These are phyloP conservation scores for Lagenidium sp. DNA, from an alignment of 352 stramenopile species.

Conservation along the genomic window DNA sequence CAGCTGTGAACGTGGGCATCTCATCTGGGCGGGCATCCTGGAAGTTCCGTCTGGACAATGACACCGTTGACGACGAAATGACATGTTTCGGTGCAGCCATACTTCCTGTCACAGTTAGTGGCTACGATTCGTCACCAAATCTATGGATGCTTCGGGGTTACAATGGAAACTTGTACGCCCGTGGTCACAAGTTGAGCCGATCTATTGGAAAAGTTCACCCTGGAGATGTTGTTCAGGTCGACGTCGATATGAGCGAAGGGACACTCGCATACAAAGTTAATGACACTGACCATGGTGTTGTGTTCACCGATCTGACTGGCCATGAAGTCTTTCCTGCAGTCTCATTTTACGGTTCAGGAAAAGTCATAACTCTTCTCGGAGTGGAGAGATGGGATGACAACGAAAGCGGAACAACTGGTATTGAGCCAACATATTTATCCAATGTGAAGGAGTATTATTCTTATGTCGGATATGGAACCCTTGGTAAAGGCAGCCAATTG, in stretches of 20 bases:
- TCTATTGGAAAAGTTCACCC: slow-evolving; percentile 86
- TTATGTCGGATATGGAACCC: slow-evolving; percentile 67
- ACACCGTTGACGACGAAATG: slow-evolving; percentile 89
- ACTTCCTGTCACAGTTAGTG: slow-evolving; percentile 78
- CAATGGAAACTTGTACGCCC: slow-evolving; percentile 88
- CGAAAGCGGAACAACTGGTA: slow-evolving; percentile 10
- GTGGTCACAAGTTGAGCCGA: slow-evolving; percentile 77
- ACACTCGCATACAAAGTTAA: slow-evolving; percentile 88
- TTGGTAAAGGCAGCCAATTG: slow-evolving; percentile 65
- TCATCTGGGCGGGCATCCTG: slow-evolving; percentile 72
- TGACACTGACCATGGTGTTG: slow-evolving; percentile 77
- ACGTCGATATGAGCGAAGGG: slow-evolving; percentile 84
- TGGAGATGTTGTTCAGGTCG: slow-evolving; percentile 80
- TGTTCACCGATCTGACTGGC: slow-evolving; percentile 74
- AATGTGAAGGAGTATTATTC: slow-evolving; percentile 74
- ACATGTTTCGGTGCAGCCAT: slow-evolving; percentile 88
- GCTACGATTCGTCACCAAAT: slow-evolving; percentile 87
- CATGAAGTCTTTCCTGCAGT: slow-evolving; percentile 83
- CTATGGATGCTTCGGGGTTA: slow-evolving; percentile 91
- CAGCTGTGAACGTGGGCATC: slow-evolving; percentile 72
- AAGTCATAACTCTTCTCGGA: slow-evolving; percentile 74
- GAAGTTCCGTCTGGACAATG: slow-evolving; percentile 83
- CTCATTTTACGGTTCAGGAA: slow-evolving; percentile 85
- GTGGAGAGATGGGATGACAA: slow-evolving; percentile 75
- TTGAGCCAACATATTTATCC: slow-evolving; percentile 64